Base-by-base conservation (phyloP, 225 moss, liverwort and hornwort species). In the Rhytidiadelphus loreus region DNA sequence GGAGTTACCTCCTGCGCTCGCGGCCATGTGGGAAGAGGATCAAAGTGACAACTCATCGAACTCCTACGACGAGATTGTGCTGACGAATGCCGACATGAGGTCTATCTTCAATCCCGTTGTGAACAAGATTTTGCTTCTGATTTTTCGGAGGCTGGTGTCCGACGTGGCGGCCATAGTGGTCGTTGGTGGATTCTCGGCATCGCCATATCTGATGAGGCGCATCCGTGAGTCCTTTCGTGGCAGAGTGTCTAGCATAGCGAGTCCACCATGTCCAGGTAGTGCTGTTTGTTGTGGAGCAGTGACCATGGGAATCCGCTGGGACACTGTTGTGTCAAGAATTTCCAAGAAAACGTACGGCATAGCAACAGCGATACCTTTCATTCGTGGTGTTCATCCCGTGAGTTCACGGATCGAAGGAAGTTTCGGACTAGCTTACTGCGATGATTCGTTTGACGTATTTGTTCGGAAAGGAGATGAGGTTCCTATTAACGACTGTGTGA, bases 151-250 rank as follows among this genome's bases (percentile, higher is more conserved):
- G 48, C 43, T 89, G 72, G 89, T 85, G 62, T 8, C 85, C 4
- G 85, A 65, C 30, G 43, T 93, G 32, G 71, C 86, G 23, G 81
- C 88, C 10, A 86, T 92, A 1, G 28, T 93, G 84, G 87, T 88
- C 2, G 93, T 93, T 0, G 93, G 93, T 8, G 92, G 89, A 9
- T 93, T 93, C 84, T 92, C 93, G 6, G 66, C 88, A 13, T 90
- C 91, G 6, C 92, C 93, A 5, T 91, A 93, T 16, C 37, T 93
- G 53, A 88, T 90, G 89, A 41, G 17, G 18, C 72, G 92, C 22
- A 85, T 92, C 10, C 63, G 59, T 20, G 89, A 89, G 7, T 37
- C 41, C 0, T 89, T 92, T 9, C 35, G 57, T 1, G 37, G 5
- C n/a, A 81, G 44, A 32, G 87, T 89, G 10, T 10, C 64, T 8